Percentiles rank a stretch among this genome's conserved stretches.
Conservation (phyloP, 441 rosid genomes). For the Cnidoscolus chayamansa region DNA sequence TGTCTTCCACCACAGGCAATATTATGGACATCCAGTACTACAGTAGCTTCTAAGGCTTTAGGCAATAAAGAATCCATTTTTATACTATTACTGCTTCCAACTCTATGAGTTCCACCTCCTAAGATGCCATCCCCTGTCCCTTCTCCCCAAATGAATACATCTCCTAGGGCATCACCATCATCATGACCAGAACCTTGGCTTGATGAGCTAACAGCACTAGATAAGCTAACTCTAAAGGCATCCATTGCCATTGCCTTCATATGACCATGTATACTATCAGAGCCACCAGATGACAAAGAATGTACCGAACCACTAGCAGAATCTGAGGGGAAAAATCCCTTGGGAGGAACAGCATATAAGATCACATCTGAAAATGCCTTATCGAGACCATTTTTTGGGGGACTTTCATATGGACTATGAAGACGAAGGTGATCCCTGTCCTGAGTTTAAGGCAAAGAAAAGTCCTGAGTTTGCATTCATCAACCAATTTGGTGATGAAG, state of each 20-base stretch:
- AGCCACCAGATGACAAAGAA: constrained; percentile 87
- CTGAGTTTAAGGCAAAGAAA: constrained; percentile 38
- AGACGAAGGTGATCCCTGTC: constrained; percentile 70
- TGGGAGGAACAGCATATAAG: constrained; percentile 72
- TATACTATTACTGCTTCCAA: constrained; percentile 48
- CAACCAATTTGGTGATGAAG: constrained; percentile 9
- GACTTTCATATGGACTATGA: constrained; percentile 89
- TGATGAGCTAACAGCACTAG: constrained; percentile 96
- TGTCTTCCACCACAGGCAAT: constrained; percentile 91
- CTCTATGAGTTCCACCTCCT: constrained; percentile 81
- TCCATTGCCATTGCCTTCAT: constrained; percentile 63
- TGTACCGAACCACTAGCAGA: constrained; percentile 73
- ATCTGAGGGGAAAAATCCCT: constrained; percentile 71
- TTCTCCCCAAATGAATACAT: constrained; percentile 97
- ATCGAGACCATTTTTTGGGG: constrained; percentile 77
- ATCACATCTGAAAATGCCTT: constrained; percentile 82
- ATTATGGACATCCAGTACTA: constrained; percentile 87
- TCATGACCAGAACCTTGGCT: constrained; percentile 99
- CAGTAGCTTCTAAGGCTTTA: constrained; percentile 87
- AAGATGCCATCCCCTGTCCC: constrained; percentile 79
- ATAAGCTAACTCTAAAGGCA: constrained; percentile 89
- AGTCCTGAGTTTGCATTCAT: constrained; percentile 18
- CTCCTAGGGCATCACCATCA: constrained; percentile 94
- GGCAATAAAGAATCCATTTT: constrained; percentile 84
- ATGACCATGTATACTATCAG: constrained; percentile 78